Evolutionary conservation across 148 eudicot species (phyloP).

Genomic region (Spergularia bocconei): DNA sequence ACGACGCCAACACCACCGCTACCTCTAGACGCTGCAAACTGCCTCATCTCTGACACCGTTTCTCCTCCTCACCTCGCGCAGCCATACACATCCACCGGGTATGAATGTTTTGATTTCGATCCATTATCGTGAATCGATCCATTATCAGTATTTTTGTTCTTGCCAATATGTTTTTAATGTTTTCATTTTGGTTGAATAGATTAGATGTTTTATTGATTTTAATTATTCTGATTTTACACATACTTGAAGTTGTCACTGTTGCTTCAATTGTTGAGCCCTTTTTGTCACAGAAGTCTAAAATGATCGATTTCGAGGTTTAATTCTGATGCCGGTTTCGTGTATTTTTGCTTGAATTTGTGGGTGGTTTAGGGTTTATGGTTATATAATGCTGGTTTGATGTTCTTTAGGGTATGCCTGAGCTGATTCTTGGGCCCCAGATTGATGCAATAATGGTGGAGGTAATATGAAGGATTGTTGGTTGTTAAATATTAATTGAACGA

Average conservation of each 20-base stretch:
- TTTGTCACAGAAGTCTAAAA: slow-evolving; percentile 41
- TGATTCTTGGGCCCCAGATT: slow-evolving; percentile 62
- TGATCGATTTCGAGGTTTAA: slow-evolving; percentile 43
- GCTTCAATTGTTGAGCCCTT: slow-evolving; percentile 91
- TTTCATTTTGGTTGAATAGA: too few relatives aligned
- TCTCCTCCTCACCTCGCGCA: too few relatives aligned
- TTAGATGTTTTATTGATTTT: too few relatives aligned
- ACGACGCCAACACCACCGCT: too few relatives aligned
- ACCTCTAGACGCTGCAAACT: too few relatives aligned
- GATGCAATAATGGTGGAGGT: slow-evolving; percentile 89
- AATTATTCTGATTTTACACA: too few relatives aligned
- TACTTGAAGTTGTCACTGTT: slow-evolving; percentile 75
- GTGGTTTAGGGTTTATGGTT: neutral
- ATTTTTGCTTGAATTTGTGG: neutral
- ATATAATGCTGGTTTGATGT: neutral
- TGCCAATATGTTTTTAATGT: too few relatives aligned
- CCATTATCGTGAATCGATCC: too few relatives aligned
- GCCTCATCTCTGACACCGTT: too few relatives aligned
- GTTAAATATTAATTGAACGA: neutral
- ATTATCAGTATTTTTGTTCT: too few relatives aligned
- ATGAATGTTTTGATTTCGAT: too few relatives aligned
- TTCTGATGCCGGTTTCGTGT: neutral
- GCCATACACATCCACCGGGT: too few relatives aligned
- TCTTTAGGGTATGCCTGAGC: slow-evolving; percentile 53
- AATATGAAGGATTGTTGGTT: neutral